Base-by-base conservation (phyloP, 2,329 filamentous ascomycete genomes). In the Verticillium isaacii region DNA sequence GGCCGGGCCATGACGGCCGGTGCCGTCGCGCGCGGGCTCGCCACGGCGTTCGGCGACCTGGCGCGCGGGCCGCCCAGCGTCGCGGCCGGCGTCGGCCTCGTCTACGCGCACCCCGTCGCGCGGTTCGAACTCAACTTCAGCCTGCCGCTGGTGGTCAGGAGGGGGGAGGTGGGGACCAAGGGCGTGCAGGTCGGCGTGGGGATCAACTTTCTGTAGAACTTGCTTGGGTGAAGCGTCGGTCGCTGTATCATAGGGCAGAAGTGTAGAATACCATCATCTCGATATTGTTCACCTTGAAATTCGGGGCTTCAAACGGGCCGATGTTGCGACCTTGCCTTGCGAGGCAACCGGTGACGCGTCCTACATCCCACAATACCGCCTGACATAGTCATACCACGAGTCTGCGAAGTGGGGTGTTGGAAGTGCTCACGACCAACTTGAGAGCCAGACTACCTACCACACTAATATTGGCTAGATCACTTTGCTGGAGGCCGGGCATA, bases 91-190 rank as follows among this genome's bases (percentile, higher is more conserved):
- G 78, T 97, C 14, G 95, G 95, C 0, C 79, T 99, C 25, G 93
- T 99, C 1, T 99, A 99, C 73, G 95, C 93, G 3, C 94, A 98
- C 71, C 93, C 93, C 0, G 89, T 94, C 23, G 95, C 95, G 12
- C 82, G 95, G 61, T 97, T 99, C 66, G 95, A 99, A 79, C 81
- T 99, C 68, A 99, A 99, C 77, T 97, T 99, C 73, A 93, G 91
- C 69, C 75, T 99, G 67, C 95, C 95, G 1, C 74, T 99, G 63
- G 89, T 94, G 19, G 75, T 92, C 70, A 85, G 95, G 62, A 89
- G 85, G 66, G 93, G 92, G 39, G 95, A 99, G 77, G 89, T 95
- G 68, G 89, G 87, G 17, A 86, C 94, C 61, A 99, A 99, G 78
- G 95, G 95, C 1, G 73, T 99, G 66, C 93, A 95, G 74, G 89